Evolutionary conservation across 2,329 filamentous ascomycete species (phyloP).

Genomic region (Pseudohalonectria lignicola): DNA sequence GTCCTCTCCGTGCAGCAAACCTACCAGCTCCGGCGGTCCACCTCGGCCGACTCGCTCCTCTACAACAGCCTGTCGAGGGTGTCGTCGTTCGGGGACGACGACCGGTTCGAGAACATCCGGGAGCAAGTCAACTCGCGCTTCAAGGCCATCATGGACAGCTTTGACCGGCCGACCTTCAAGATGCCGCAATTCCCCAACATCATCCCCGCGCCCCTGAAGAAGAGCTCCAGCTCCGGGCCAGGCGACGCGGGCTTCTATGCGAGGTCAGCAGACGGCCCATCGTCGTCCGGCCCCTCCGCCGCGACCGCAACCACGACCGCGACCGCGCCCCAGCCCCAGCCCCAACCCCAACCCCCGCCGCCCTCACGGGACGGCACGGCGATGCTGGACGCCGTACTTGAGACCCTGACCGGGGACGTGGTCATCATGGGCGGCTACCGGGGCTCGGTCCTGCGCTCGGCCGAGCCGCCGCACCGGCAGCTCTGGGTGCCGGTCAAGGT

Average conservation of each 20-base stretch:
- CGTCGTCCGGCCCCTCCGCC: not conserved
- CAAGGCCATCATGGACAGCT: slow-evolving; percentile 83
- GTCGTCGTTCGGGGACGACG: slow-evolving; percentile 77
- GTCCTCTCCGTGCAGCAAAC: slow-evolving; percentile 14
- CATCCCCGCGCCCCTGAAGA: slow-evolving; percentile 13
- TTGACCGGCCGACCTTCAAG: slow-evolving; percentile 68
- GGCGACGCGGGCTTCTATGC: not conserved
- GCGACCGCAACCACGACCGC: not conserved
- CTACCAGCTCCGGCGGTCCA: slow-evolving; percentile 42
- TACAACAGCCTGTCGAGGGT: slow-evolving; percentile 65
- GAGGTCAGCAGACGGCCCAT: not conserved
- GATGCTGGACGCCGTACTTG: slow-evolving; percentile 39
- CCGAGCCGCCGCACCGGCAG: slow-evolving; percentile 72
- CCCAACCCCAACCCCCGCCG: not conserved
- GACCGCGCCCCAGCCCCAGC: slow-evolving; percentile 3
- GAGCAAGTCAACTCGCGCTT: slow-evolving; percentile 81
- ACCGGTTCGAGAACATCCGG: slow-evolving; percentile 66
- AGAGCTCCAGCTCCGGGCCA: not conserved
- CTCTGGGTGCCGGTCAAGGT: slow-evolving; percentile 93
- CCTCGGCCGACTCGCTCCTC: slow-evolving; percentile 70
- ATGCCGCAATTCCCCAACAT: slow-evolving; percentile 46
- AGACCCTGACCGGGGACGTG: slow-evolving; percentile 68
- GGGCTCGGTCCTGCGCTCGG: slow-evolving; percentile 79
- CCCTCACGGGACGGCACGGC: not conserved
- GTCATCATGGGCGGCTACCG: slow-evolving; percentile 86